A percentile compares a stretch with the other conserved stretches of the same genome.
phyloP scores from a whole-genome alignment of 768 basidiomycete genomes.

The Calocybe gangraenosa region DNA sequence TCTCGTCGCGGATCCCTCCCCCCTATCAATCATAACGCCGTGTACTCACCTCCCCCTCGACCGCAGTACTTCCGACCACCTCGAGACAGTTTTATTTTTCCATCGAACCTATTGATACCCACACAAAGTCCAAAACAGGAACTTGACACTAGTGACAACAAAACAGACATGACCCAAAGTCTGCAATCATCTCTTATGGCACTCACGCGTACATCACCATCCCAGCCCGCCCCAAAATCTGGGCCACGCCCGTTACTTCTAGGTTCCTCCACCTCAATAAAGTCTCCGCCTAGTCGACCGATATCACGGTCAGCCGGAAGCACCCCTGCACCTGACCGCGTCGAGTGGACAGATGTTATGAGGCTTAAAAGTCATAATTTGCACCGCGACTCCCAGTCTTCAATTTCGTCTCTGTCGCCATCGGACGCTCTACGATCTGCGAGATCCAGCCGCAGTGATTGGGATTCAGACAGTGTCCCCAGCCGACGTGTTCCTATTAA shows the following conservation, averaged over 20 bases:
- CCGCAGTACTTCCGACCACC: constrained; percentile 55
- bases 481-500: constrained; percentile 64
- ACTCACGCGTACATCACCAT: constrained; percentile 31
- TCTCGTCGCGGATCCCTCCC: constrained; percentile 39
- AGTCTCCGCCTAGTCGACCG: constrained; percentile 24
- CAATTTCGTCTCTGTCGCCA: constrained; percentile 59
- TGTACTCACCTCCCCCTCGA: constrained; percentile 52
- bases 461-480: constrained; percentile 49
- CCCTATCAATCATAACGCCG: constrained; percentile 26
- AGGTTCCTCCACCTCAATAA: constrained; percentile 44
- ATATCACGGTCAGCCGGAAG: constrained; percentile 29
- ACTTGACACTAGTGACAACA: constrained; percentile 23
- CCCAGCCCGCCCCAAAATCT: constrained; percentile 37
- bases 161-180: constrained; percentile 33
- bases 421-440: constrained; percentile 40
- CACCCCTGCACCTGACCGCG: constrained; percentile 27
- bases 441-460: constrained; percentile 39
- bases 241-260: constrained; percentile 68
- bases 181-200: constrained; percentile 41
- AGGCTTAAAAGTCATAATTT: constrained; percentile 33
- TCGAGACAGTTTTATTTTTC: constrained; percentile 47
- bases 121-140: constrained; percentile 29
- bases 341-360: constrained; percentile 49
- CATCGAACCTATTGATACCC: constrained; percentile 16
- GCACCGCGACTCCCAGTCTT: constrained; percentile 57